Base-by-base conservation (phyloP, 1,139 yeast genomes). In the Nakaseomyces uthaithaninus region DNA sequence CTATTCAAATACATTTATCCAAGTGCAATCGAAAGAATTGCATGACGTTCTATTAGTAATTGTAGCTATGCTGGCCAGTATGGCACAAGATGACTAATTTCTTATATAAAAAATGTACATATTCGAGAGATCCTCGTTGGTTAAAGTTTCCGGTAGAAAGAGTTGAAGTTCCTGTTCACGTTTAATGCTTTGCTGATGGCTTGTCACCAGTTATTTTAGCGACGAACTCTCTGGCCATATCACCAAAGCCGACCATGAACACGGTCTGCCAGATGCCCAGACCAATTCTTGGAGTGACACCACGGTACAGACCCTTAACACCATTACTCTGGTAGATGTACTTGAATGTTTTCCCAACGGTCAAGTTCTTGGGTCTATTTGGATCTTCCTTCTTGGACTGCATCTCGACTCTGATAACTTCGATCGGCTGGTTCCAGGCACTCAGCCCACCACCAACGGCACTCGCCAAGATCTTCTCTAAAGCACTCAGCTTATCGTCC, bases 381-480 rank as follows among this genome's bases (percentile, higher is more conserved):
- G 97, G 95, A 66, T 91, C 97, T 39, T 65, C 69, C 16, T 93
- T 87, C 68, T 82, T 82, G 45, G 94, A 81, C 68, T 91, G 98
- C 97, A 91, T 89, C 67, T 91, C 98, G 24, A 91, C 94, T 65
- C 98, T 78, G 50, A 87, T 83, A 45, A 91, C 97, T 67, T 91
- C 98, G 57, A 91, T 87, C 33, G 98, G 98, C 67, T 91, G 98
- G 66, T 91, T 91, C 97, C 98, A 91, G 16, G 97, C 95, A 48
- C 94, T 80, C 50, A 93, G 74, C 49, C 95, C 96, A 67, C 98
- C 98, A 74, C 97, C 98, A 49, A 91, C 65, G 8, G 84, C 86
- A 15, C 93, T 78, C n/a, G 94, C 85, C 17, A 74, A 68, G 45
- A 91, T 80, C 66, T 89, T 89, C 63, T 91, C 97, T 30, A 68